Evolutionary conservation across 2,329 filamentous ascomycete genomes (phyloP), one percentile per base, ranked within the genome.

Genomic region (Penicillium sp.): DNA sequence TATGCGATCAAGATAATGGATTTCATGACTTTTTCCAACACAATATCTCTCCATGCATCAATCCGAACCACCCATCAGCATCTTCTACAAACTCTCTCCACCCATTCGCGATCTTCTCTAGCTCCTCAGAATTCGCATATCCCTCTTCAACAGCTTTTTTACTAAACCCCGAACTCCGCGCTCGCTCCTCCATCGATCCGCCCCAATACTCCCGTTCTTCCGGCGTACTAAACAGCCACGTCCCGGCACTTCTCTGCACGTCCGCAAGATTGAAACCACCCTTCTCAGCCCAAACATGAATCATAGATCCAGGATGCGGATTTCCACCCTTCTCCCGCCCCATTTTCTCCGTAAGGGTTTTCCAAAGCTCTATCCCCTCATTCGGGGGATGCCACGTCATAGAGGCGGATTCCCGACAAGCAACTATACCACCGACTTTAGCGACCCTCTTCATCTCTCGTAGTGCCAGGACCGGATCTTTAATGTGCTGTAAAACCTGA

Each of bases 401-500:
- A 19, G n/a, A 9, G 2, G 39, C 39, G 2, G 39, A 41, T 41
- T 41, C n/a, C 19, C 39, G 39, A 41, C 19, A 22, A 41, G 39
- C 6, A 4, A 41, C 10, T 1, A 41, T 10, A 13, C 39, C 39
- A 13, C 39, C n/a, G 9, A 41, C 35, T 60, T 82, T 85, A 14
- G 75, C 71, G 3, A 87, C 80, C 0, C 81, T 77, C 6, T 77
- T 73, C 81, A 87, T 83, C 61, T 85, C 81, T n/a, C 72, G 71
- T 51, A 86, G 69, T 0, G 82, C 80, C 2, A 71, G 67, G 0
- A 82, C 69, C 0, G 84, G 83, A 52, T 83, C 75, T 11, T 73
- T 65, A 5, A 87, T 71, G 65, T 87, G 85, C 56, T 82, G 79
- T 6, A 87, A 73, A 1, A 87, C 80, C 63, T 86, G 84, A 62